phyloP scores from a whole-genome alignment of 169 alveolate species.

The Cryptosporidium canis region DNA sequence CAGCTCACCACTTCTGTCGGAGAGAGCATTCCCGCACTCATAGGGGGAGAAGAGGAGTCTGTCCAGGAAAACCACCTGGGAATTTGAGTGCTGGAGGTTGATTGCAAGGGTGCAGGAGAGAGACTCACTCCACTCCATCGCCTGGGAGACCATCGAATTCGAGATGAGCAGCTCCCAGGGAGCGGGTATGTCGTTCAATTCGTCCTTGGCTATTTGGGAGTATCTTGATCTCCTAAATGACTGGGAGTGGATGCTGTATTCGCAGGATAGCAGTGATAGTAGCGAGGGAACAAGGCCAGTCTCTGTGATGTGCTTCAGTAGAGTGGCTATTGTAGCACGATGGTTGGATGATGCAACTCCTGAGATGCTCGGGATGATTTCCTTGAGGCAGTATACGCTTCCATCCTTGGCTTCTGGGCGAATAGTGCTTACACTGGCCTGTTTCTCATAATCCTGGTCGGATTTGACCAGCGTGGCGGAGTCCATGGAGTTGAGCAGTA shows the following conservation, averaged over 20 bases:
- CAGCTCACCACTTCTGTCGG: constrained; percentile 28
- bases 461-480: constrained; percentile 21
- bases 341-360: constrained; percentile 37
- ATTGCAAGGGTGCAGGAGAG: constrained; percentile 27
- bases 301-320: constrained; percentile 31
- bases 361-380: constrained; percentile 56
- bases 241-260: constrained; percentile 37
- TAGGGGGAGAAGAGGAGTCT: not conserved
- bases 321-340: constrained; percentile 38
- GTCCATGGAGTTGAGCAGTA: constrained; percentile 33
- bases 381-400: not conserved
- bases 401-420: not conserved
- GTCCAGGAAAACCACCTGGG: constrained; percentile 26
- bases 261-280: constrained; percentile 37
- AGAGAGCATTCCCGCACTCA: not conserved
- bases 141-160: constrained; percentile 21
- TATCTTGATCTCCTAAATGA: constrained; percentile 13
- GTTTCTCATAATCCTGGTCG: constrained; percentile 8
- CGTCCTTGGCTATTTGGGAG: not conserved
- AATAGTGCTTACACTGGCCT: not conserved
- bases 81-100: constrained; percentile 45
- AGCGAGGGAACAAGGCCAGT: constrained; percentile 57
- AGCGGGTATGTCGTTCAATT: constrained; percentile 12
- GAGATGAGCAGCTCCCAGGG: constrained; percentile 59
- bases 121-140: constrained; percentile 24